Evolutionary conservation across 805 yeast genomes (phyloP), one percentile per base, ranked within the genome.

Genomic region (Wickerhamomyces bovis): DNA sequence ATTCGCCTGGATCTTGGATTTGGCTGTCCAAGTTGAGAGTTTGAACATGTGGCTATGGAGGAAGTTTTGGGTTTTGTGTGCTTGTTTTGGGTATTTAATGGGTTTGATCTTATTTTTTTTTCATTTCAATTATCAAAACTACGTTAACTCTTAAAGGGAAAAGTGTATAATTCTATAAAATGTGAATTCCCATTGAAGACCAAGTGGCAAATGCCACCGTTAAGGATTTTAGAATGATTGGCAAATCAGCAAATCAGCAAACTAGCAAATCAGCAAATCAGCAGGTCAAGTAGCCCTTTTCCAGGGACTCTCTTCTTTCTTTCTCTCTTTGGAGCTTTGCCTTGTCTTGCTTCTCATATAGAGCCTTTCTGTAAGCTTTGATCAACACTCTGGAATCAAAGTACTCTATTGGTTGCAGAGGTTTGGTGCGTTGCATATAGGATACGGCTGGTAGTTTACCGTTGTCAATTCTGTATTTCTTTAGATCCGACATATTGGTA

Each of bases 41-140:
- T 44, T 48, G 46, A 48, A 48, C 51, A 48, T 48, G 5, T 48
- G 46, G 44, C 44, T 48, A 48, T 48, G 5, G 39, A 12, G 31
- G 31, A 28, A 13, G 31, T 22, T 22, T 8, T 22, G 23, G 23
- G 23, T 22, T 5, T 5, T 12, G 31, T 31, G 35, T 4, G 6
- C 7, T 4, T 31, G 18, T 15, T 31, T 4, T 33, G 18, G n/a
- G 20, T 4, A 16, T 33, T 18, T 9, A 18, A 3, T 33, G 19
- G 8, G 36, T 28, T 28, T 28, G 31, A 28, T 28, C 31, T 28
- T 28, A 13, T 28, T 28, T 28, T 28, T 28, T 25, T 25, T 25
- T 25, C 31, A 28, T 28, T 28, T 28, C n/a, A 28, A 7, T 6
- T 4, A 13, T 13, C 8, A 28, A 12, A 28, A 28, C 31, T 13